Percentiles rank a stretch among this genome's conserved stretches.
Conservation (phyloP, 495 filamentous ascomycete species). For the Xanthoparmelia taractica region DNA sequence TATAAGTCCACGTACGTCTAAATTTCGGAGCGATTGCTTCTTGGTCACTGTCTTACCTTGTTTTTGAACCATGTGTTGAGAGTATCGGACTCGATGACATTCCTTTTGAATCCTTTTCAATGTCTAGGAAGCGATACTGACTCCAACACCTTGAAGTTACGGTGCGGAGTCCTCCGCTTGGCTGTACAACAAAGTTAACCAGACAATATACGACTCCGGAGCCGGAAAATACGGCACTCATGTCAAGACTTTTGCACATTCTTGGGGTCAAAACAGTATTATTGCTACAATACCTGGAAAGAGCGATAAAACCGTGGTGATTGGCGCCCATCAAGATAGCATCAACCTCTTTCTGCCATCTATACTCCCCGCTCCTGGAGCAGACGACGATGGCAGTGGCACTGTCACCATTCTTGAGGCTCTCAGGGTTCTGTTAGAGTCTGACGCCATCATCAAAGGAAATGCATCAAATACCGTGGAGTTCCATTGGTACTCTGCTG, state of each 20-base stretch:
- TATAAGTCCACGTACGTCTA: conserved; percentile 64
- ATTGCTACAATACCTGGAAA: conserved; percentile 90
- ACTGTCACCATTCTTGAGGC: conserved; percentile 74
- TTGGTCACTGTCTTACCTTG: too few relatives aligned
- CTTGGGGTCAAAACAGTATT: conserved; percentile 84
- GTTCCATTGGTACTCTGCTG: conserved; percentile 93
- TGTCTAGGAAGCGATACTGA: too few relatives aligned
- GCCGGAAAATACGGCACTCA: conserved; percentile 59
- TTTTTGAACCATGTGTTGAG: too few relatives aligned
- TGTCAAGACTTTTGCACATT: conserved; percentile 67
- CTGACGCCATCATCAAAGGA: conserved; percentile 44
- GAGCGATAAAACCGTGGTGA: conserved; percentile 72
- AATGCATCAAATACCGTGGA: conserved; percentile 71
- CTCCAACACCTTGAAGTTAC: background rate
- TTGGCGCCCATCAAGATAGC: conserved; percentile 72
- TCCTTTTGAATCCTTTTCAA: too few relatives aligned
- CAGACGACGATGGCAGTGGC: conserved; percentile 69
- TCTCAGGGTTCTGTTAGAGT: conserved; percentile 54
- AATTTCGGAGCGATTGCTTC: too few relatives aligned
- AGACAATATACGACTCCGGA: conserved; percentile 53
- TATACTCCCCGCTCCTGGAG: conserved; percentile 66
- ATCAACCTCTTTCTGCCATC: conserved; percentile 88
- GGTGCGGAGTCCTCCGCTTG: conserved; percentile 85
- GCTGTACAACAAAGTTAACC: conserved; percentile 69
- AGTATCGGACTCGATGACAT: too few relatives aligned